A percentile compares a stretch with the other conserved stretches of the same genome.
phyloP scores from a whole-genome alignment of 2,329 filamentous ascomycete species.

The Xylaria arbuscula region DNA sequence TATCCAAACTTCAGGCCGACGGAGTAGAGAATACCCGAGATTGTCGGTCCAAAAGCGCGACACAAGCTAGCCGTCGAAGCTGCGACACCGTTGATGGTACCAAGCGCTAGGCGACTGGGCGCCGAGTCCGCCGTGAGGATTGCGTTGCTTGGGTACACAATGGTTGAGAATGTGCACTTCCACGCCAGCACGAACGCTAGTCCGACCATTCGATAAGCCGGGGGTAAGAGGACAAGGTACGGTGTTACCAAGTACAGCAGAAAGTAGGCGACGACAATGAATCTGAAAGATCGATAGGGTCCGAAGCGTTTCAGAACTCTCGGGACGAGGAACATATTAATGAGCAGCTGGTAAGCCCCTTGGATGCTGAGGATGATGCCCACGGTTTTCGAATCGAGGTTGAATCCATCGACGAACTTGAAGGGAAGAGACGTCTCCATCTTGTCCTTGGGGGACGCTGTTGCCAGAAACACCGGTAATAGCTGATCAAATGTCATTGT shows the following conservation, averaged over 20 bases:
- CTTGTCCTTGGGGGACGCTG: slow-evolving; percentile 61
- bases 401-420: slow-evolving; percentile 89
- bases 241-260: slow-evolving; percentile 87
- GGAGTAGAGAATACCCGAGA: slow-evolving; percentile 87
- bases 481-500: slow-evolving; percentile 97
- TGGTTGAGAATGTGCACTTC: slow-evolving; percentile 92
- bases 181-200: slow-evolving; percentile 83
- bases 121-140: slow-evolving; percentile 92
- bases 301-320: slow-evolving; percentile 80
- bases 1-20: slow-evolving; percentile 82
- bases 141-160: slow-evolving; percentile 89
- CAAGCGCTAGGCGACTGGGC: slow-evolving; percentile 83
- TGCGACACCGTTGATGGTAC: slow-evolving; percentile 91
- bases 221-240: slow-evolving; percentile 87
- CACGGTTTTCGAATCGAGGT: slow-evolving; percentile 82
- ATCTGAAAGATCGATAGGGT: slow-evolving; percentile 82
- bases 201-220: slow-evolving; percentile 74
- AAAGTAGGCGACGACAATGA: slow-evolving; percentile 85
- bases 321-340: slow-evolving; percentile 86
- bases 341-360: slow-evolving; percentile 88
- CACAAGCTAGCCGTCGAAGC: slow-evolving; percentile 91
- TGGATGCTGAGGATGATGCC: slow-evolving; percentile 90
- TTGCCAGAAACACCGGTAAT: slow-evolving; percentile 90
- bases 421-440: slow-evolving; percentile 76
- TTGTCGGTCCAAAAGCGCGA: slow-evolving; percentile 86